phyloP scores from a whole-genome alignment of 108 stramenopile species.

The Cyclostephanos tholiformis region DNA sequence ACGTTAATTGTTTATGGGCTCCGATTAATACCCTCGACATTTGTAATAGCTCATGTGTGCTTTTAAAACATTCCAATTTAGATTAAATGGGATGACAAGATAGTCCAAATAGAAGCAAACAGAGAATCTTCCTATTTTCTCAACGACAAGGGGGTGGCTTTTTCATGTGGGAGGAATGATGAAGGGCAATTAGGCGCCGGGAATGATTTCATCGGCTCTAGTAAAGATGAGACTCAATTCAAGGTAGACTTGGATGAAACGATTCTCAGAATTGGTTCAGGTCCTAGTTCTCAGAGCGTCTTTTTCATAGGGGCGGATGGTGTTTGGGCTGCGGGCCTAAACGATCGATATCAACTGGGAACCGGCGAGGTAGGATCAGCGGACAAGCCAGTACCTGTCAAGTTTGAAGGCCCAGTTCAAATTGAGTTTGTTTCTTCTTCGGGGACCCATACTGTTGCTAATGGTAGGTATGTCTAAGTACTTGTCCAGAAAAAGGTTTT shows the following conservation, averaged over 20 bases:
- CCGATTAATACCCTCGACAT: not conserved
- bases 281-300: constrained; percentile 36
- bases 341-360: constrained; percentile 48
- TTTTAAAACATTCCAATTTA: constrained; percentile 3
- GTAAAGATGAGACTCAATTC: constrained; percentile 22
- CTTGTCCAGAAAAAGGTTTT: not conserved
- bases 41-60: not conserved
- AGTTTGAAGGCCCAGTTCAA: constrained; percentile 11
- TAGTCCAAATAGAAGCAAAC: constrained; percentile 39
- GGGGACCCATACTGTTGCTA: constrained; percentile 24
- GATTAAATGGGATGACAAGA: constrained; percentile 6
- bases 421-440: constrained; percentile 25
- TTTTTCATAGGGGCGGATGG: constrained; percentile 40
- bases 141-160: constrained; percentile 51
- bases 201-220: constrained; percentile 26
- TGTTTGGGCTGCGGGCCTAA: constrained; percentile 34
- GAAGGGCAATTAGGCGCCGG: constrained; percentile 46
- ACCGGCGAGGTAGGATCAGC: constrained; percentile 25
- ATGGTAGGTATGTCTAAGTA: constrained; percentile 6
- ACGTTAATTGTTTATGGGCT: not conserved
- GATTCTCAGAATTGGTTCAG: constrained; percentile 34
- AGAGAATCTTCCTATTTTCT: constrained; percentile 36
- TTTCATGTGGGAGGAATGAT: constrained; percentile 61
- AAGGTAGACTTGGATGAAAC: constrained; percentile 21
- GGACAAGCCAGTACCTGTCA: constrained; percentile 2